Evolutionary conservation across 306 rosid genomes (phyloP).

Genomic region (Cucurbita ficifolia): DNA sequence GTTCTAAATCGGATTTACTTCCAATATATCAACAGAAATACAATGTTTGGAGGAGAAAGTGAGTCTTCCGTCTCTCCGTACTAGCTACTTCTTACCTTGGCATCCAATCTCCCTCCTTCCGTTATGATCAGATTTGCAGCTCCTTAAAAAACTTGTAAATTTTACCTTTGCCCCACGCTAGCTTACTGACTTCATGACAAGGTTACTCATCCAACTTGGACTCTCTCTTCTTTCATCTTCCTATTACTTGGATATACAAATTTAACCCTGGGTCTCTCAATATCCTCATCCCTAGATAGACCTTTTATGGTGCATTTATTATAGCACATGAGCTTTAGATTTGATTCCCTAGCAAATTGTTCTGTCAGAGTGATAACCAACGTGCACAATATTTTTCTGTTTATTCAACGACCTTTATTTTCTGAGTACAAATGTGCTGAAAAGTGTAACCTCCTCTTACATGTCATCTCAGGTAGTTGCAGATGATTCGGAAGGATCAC

Average conservation of each 20-base stretch:
- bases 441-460: neutral
- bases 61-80: neutral
- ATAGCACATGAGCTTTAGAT: neutral
- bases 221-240: neutral
- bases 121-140: neutral
- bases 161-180: neutral
- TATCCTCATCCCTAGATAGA: neutral
- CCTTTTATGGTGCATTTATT: neutral
- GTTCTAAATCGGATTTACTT: neutral
- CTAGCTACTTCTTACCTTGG: neutral
- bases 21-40: neutral
- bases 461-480: slow-evolving; percentile 34
- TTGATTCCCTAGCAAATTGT: neutral
- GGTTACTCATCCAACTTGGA: neutral
- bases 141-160: neutral
- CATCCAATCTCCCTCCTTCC: neutral
- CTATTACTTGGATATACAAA: neutral
- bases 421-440: neutral
- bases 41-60: neutral
- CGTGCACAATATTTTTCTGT: neutral
- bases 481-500: slow-evolving; percentile 60
- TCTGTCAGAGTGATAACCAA: neutral
- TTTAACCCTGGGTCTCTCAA: neutral
- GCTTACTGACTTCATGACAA: neutral
- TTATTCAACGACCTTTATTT: neutral